Evolutionary conservation across 208 protist species (phyloP), one percentile per base, ranked within the genome.

Genomic region (Tetramitus jugosus): DNA sequence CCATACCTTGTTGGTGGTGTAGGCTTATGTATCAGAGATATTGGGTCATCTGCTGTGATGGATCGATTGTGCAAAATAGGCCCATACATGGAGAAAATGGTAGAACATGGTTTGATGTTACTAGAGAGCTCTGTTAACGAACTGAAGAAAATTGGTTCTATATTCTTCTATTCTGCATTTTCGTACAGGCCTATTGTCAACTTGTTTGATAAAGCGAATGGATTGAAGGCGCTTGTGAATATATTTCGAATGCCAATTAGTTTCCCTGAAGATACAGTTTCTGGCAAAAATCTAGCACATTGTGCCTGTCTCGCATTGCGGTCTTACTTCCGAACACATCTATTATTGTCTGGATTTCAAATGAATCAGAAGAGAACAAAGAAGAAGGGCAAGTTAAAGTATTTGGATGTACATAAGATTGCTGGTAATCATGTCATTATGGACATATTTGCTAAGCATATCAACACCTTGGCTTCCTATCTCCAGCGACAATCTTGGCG

Each of bases 21-120:
- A 4, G 80, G 53, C 3, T 61, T 80, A n/a, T 85, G 82, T 60
- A 49, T 85, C 10, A n/a, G n/a, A n/a, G n/a, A n/a, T n/a, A 62
- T 71, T n/a, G 49, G 35, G 14, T 49, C 76, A 29, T 80, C 79
- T 23, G 71, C 52, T 3, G 76, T 83, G 10, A 83, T 85, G 81
- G 76, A 78, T 35, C 37, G 23, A 13, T 17, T 69, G 35, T 39
- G 8, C 33, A 69, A 69, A 43, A 69, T 37, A n/a, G 35, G 4
- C 7, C 4, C 62, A 4, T 13, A 37, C 33, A 26, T 29, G 1
- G 62, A 69, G 7, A 69, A 69, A 43, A 42, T 43, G 23, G 43
- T 37, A n/a, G 62, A 69, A 1, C 1, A 37, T 13, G 31, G 62
- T 7, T 4, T 69, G 4, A 20, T 7, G 8, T 69, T 69, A 26